Base-by-base conservation (phyloP, 306 rosid species). In the Fragaria nilgerrensis region DNA sequence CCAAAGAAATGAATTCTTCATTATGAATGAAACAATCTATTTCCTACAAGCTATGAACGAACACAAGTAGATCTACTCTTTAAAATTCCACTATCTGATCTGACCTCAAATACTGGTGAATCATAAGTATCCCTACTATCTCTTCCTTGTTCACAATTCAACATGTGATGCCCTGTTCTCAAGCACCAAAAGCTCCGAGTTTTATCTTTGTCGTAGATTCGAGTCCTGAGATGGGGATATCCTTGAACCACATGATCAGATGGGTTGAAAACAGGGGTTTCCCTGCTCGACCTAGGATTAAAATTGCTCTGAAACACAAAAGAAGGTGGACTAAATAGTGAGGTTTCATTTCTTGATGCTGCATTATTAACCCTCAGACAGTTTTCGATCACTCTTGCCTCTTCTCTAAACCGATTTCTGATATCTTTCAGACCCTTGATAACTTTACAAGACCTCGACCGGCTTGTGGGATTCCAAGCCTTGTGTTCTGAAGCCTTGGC, bases 201-300 rank as follows among this genome's bases (percentile, higher is more conserved):
- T 16, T 32, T 63, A 15, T 84, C 63, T 78, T 82, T 88, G 72
- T 79, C 79, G 79, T 75, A 78, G 75, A 79, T 75, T 74, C 82
- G 74, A 4, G 66, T 73, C 39, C 88, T 84, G 12, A 81, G n/a
- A 78, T 92, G 99, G 29, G 97, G 99, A 75, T 95, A 89, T 41
- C 88, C 92, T 73, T 87, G 85, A 79, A 78, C 85, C 39, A 34
- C 58, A 64, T 89, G 86, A 13, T 92, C 89, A 44, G 93, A 80
- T 25, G 99, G 99, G 67, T 92, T 90, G 86, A 92, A 95, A 9
- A 95, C 73, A 0, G 97, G 97, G 19, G 78, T 82, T 84, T 95
- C 98, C 80, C 69, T 88, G 78, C 80, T 87, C 52, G 71, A 55
- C 45, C 80, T 82, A 7, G 65, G 70, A 9, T 76, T 81, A 48